A percentile compares a stretch with the other conserved stretches of the same genome.
These are phyloP conservation scores for Penstemon davidsonii DNA, from an alignment of 257 asterid species.

Conservation along the genomic window DNA sequence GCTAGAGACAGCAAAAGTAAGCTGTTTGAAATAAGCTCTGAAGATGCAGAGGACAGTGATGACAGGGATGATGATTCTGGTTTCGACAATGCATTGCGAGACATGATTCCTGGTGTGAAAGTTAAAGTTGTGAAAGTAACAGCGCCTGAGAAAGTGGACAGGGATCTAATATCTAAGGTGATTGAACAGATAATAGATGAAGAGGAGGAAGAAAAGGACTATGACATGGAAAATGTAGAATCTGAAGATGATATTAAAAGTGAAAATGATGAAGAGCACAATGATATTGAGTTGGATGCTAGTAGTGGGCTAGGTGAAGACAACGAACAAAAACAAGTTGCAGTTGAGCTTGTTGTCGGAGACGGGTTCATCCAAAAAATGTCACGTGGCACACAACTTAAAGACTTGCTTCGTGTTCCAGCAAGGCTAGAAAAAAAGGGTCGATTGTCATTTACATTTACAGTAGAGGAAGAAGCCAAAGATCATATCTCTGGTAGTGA, in stretches of 20 bases:
- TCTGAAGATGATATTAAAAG: constrained; percentile 43
- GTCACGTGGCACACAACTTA: constrained; percentile 40
- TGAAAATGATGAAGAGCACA: constrained; percentile 49
- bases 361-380: constrained; percentile 48
- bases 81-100: constrained; percentile 67
- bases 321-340: constrained; percentile 61
- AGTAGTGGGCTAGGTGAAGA: constrained; percentile 48
- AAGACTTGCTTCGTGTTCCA: constrained; percentile 81
- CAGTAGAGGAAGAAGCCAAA: constrained; percentile 67
- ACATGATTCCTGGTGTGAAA: constrained; percentile 93
- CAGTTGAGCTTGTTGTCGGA: constrained; percentile 73
- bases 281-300: constrained; percentile 52
- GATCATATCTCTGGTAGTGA: constrained; percentile 41
- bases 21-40: constrained; percentile 56
- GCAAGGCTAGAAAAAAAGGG: constrained; percentile 74
- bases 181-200: constrained; percentile 85
- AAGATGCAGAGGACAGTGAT: constrained; percentile 65
- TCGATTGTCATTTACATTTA: constrained; percentile 71
- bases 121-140: constrained; percentile 87
- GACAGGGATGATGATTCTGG: constrained; percentile 73
- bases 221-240: constrained; percentile 42
- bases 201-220: constrained; percentile 70
- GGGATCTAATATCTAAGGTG: constrained; percentile 78
- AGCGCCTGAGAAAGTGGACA: constrained; percentile 69
- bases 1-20: constrained; percentile 56